Evolutionary conservation across 139 green algal genomes (phyloP).

Genomic region (Chlorella sp.): DNA sequence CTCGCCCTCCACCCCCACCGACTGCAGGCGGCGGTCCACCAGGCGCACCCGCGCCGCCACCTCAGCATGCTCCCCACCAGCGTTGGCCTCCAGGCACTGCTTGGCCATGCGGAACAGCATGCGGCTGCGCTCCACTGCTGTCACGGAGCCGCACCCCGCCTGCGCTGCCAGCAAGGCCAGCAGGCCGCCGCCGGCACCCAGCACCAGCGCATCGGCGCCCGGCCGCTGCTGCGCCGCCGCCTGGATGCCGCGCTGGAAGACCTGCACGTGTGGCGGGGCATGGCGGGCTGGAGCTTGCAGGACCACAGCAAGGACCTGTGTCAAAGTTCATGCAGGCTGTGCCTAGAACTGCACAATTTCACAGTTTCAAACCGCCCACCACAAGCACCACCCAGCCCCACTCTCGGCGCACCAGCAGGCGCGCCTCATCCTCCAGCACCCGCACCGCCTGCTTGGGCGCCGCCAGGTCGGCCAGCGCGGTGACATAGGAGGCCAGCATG

Average conservation of each 20-base stretch:
- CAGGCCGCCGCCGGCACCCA: conserved; percentile 56
- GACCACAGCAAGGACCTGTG: too few species aligned
- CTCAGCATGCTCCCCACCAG: neutral
- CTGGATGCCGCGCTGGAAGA: neutral
- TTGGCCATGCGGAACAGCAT: conserved; percentile 75
- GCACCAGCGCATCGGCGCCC: conserved; percentile 50
- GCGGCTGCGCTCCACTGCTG: conserved; percentile 56
- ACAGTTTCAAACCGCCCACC: too few species aligned
- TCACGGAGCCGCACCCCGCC: conserved; percentile 49
- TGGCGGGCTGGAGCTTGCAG: too few species aligned
- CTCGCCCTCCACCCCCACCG: conserved; percentile 23
- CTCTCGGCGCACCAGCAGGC: neutral
- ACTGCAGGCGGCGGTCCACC: conserved; percentile 26
- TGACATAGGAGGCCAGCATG: conserved; percentile 52
- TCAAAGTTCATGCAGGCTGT: too few species aligned
- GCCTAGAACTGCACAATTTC: too few species aligned
- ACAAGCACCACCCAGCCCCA: neutral
- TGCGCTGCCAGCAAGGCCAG: conserved; percentile 55
- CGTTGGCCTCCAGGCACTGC: conserved; percentile 60
- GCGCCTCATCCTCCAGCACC: conserved; percentile 44
- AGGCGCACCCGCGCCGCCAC: neutral
- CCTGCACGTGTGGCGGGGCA: neutral
- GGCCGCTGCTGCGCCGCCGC: conserved; percentile 1
- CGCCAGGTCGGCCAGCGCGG: conserved; percentile 61
- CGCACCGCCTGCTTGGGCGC: conserved; percentile 54